Evolutionary conservation across 768 basidiomycete species (phyloP).

Genomic region (Mycena latifolia): DNA sequence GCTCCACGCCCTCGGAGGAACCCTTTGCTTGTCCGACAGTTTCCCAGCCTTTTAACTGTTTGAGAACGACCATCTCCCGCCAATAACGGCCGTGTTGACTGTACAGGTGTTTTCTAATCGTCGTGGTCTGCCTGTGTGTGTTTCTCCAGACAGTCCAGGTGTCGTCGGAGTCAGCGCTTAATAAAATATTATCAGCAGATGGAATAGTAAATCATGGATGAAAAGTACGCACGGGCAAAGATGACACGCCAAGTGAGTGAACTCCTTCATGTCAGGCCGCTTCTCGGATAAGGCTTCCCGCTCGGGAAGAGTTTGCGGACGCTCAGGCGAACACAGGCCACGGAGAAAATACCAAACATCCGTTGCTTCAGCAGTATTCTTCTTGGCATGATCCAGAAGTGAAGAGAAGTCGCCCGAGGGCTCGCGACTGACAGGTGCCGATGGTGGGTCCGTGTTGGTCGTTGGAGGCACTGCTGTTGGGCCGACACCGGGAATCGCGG

Average conservation of each 20-base stretch:
- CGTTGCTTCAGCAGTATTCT: slow-evolving; percentile 1
- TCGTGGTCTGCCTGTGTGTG: neutral
- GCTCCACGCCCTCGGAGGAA: neutral
- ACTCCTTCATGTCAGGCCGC: neutral
- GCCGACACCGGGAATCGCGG: slow-evolving; percentile 7
- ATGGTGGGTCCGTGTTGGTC: neutral
- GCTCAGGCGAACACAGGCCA: neutral
- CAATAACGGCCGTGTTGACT: neutral
- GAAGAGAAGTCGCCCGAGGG: slow-evolving; percentile 4
- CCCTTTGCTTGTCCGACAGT: neutral
- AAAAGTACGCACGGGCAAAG: slow-evolving; percentile 10
- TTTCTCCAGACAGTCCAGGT: slow-evolving; percentile 10
- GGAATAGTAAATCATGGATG: neutral
- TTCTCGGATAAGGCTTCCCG: neutral
- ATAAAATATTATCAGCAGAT: neutral
- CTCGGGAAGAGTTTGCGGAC: neutral
- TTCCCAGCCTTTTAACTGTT: slow-evolving; percentile 1
- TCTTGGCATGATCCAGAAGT: slow-evolving; percentile 1
- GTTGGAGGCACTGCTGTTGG: neutral
- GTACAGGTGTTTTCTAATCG: neutral
- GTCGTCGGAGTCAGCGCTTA: neutral
- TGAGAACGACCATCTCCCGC: neutral
- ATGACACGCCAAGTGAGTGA: neutral
- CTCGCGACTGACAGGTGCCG: neutral
- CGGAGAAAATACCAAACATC: slow-evolving; percentile 12